Evolutionary conservation across 148 eudicot species (phyloP).

Genomic region (Talinum fruticosum): DNA sequence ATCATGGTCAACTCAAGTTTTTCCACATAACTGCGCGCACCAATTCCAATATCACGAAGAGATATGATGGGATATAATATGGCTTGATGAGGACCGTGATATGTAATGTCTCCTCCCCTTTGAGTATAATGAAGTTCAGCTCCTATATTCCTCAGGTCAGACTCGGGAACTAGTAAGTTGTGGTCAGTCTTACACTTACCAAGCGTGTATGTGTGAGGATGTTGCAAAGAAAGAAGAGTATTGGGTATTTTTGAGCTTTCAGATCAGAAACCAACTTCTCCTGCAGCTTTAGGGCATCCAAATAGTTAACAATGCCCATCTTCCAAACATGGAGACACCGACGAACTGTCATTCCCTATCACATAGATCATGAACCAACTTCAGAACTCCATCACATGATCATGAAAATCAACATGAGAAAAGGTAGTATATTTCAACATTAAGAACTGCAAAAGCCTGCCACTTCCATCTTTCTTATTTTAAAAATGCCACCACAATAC

Average conservation of each 20-base stretch:
- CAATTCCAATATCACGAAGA: slow-evolving; percentile 70
- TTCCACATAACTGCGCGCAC: slow-evolving; percentile 85
- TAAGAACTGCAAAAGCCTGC: not conserved
- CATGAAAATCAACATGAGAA: not conserved
- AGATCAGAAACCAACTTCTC: slow-evolving; percentile 66
- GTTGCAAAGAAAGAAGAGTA: slow-evolving; percentile 72
- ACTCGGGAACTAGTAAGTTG: slow-evolving; percentile 59
- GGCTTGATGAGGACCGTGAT: slow-evolving; percentile 85
- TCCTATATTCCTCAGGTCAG: slow-evolving; percentile 62
- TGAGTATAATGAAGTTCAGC: slow-evolving; percentile 86
- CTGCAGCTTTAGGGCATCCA: slow-evolving; percentile 75
- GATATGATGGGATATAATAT: slow-evolving; percentile 74
- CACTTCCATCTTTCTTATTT: not conserved
- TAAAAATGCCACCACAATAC: not conserved
- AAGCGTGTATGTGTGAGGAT: slow-evolving; percentile 87
- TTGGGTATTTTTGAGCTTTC: slow-evolving; percentile 51
- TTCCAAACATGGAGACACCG: slow-evolving; percentile 72
- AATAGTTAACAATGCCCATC: slow-evolving; percentile 72
- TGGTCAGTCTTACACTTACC: slow-evolving; percentile 86
- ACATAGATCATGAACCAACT: not conserved
- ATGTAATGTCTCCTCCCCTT: slow-evolving; percentile 90
- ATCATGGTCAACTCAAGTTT: slow-evolving; percentile 83
- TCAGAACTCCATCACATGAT: not conserved
- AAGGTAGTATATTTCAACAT: not conserved
- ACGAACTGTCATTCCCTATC: slow-evolving; percentile 52